These are phyloP conservation scores for Verticillium nonalfalfae DNA, from an alignment of 2,329 filamentous ascomycete species.

Conservation along the genomic window DNA sequence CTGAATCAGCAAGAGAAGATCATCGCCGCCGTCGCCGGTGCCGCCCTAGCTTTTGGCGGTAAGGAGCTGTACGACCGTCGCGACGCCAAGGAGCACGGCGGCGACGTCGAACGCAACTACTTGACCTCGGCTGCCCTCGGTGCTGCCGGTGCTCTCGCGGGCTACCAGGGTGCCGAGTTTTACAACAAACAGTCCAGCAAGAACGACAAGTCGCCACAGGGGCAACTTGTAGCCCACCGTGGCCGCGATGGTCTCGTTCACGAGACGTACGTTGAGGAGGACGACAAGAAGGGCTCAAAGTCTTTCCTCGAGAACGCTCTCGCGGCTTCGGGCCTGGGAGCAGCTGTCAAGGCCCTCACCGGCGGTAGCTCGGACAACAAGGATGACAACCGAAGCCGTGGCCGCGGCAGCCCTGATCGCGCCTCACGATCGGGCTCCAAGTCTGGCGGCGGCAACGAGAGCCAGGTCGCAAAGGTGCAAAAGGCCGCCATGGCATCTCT, in stretches of 20 bases:
- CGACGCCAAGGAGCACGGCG: conserved; percentile 45
- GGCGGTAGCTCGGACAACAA: conserved; percentile 39
- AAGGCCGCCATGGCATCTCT: conserved; percentile 89
- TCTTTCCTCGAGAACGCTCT: conserved; percentile 59
- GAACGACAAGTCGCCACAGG: conserved; percentile 41
- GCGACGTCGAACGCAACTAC: conserved; percentile 49
- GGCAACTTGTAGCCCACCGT: conserved; percentile 45
- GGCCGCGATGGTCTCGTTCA: conserved; percentile 44
- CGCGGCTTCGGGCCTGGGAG: conserved; percentile 55
- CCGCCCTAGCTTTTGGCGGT: conserved; percentile 56
- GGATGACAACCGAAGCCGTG: conserved; percentile 15
- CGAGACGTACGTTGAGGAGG: conserved; percentile 47
- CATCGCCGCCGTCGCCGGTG: conserved; percentile 58
- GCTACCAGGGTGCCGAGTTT: conserved; percentile 56
- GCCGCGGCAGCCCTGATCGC: conserved; percentile 29
- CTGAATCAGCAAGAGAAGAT: conserved; percentile 61
- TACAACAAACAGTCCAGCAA: conserved; percentile 54
- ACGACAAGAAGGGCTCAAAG: conserved; percentile 55
- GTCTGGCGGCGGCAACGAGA: conserved; percentile 35
- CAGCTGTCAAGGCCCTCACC: conserved; percentile 53
- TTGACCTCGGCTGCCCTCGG: conserved; percentile 55
- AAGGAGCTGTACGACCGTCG: conserved; percentile 61
- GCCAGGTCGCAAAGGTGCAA: conserved; percentile 65
- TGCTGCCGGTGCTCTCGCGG: conserved; percentile 57
- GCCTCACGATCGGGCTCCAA: conserved; percentile 39